Base-by-base conservation (phyloP, 2,329 filamentous ascomycete species). In the Chaetomium sp. region DNA sequence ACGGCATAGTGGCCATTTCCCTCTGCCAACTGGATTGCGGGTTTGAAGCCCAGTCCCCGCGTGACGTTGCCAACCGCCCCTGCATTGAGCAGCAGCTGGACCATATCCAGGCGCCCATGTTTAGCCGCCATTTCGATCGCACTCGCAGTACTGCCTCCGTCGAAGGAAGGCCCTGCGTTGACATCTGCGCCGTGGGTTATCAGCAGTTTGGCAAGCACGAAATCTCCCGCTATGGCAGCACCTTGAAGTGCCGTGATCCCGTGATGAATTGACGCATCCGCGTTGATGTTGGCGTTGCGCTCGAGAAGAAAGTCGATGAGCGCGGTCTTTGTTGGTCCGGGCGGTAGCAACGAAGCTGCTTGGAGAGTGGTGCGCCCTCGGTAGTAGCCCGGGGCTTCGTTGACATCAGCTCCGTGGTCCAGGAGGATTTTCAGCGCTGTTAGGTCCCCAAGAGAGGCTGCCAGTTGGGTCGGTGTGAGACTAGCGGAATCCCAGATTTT, bases 391-490 rank as follows among this genome's bases (percentile, higher is more conserved):
- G 48, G 37, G 27, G 37, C 11, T 8, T 49, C 48, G 32, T 50
- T 50, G 27, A 50, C 38, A 6, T 35, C 12, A 3, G 48, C 10
- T 42, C 38, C 38, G 14, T 42, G 38, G 11, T 50, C 48, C 14
- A 50, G 6, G 10, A 50, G 38, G 6, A 42, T 33, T 33, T 19
- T 35, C 11, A 50, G 2, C 38, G 48, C 48, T 35, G 41, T 12
- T 1, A 50, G 19, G 38, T 50, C 48, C 12, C 38, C 38, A 5
- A 35, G 10, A 14, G 12, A 42, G 11, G 48, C 48, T 41, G 48
- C 48, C 6, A 41, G 32, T n/a, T 50, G 48, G 37, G 48, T 50
- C 19, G 48, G 48, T 6, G 48, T 50, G n/a, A n/a, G n/a, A n/a
- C n/a, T n/a, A n/a, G n/a, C n/a, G n/a, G n/a, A n/a, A n/a, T n/a